Percentiles rank a stretch among this genome's conserved stretches.
Conservation (phyloP, 1,284 basidiomycete genomes). For the Ganoderma meredithae region DNA sequence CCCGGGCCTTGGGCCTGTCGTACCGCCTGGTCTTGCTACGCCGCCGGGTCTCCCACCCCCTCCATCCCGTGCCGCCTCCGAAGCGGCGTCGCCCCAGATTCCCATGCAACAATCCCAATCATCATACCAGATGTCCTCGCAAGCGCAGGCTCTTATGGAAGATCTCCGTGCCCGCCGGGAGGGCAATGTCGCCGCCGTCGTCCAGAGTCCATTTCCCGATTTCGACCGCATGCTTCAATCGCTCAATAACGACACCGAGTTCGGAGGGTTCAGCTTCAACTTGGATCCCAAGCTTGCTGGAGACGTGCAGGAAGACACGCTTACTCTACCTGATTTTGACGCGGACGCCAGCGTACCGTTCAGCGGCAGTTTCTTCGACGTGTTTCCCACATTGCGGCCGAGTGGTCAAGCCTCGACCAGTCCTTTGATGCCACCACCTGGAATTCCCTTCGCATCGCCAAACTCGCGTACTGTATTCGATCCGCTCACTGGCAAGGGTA, state of each 20-base stretch:
- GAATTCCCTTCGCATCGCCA: constrained; percentile 56
- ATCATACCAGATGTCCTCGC: constrained; percentile 87
- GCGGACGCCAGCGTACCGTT: constrained; percentile 61
- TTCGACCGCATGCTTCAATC: constrained; percentile 82
- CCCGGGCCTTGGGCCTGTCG: constrained; percentile 49
- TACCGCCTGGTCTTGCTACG: constrained; percentile 65
- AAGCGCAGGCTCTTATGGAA: constrained; percentile 84
- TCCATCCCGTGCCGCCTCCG: constrained; percentile 52
- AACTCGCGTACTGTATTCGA: constrained; percentile 61
- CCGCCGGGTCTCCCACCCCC: constrained; percentile 72
- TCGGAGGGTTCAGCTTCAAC: constrained; percentile 82
- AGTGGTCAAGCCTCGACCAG: constrained; percentile 41
- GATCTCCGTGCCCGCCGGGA: constrained; percentile 84
- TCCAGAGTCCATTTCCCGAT: constrained; percentile 87
- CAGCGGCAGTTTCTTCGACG: constrained; percentile 66
- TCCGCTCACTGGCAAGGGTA: constrained; percentile 46
- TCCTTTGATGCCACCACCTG: constrained; percentile 57
- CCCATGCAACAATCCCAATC: constrained; percentile 64
- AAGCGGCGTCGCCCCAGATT: constrained; percentile 61
- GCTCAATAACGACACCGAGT: constrained; percentile 61
- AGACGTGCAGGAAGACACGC: constrained; percentile 51
- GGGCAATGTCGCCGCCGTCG: constrained; percentile 53
- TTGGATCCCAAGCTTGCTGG: constrained; percentile 77
- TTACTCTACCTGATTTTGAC: constrained; percentile 58
- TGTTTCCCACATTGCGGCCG: constrained; percentile 66